Percentiles rank a stretch among this genome's conserved stretches.
Evolutionary conservation across 805 yeast genomes (phyloP).

Genomic region (Sporopachydermia quercuum): DNA sequence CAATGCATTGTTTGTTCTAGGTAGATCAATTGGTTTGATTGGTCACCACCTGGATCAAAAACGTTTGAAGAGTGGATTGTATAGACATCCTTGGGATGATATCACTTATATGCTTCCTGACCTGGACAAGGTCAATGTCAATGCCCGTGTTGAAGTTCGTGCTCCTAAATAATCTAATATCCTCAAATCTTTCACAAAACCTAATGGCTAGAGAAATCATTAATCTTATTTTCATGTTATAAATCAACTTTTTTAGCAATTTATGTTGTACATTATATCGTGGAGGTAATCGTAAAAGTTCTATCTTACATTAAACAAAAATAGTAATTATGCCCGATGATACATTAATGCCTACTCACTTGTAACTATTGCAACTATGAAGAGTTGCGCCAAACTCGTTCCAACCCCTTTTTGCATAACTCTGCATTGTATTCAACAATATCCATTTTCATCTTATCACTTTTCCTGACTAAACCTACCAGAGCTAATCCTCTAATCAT

Average conservation of each 20-base stretch:
- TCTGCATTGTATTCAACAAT: constrained; percentile 83
- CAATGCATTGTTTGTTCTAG: constrained; percentile 29
- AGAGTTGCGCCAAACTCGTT: constrained; percentile 28
- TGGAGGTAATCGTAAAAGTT: too few species aligned
- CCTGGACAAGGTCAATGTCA: constrained; percentile 19
- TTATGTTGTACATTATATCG: too few species aligned
- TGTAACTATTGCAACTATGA: constrained; percentile 1
- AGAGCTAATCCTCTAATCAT: constrained; percentile 89
- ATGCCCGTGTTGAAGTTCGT: constrained; percentile 22
- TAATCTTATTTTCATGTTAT: too few species aligned
- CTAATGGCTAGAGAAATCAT: too few species aligned
- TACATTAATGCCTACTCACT: too few species aligned
- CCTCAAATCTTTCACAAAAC: too few species aligned
- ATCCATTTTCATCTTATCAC: constrained; percentile 41
- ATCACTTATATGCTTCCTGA: constrained; percentile 26
- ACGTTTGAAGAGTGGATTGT: constrained; percentile 29
- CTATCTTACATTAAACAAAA: too few species aligned
- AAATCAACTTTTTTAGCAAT: too few species aligned
- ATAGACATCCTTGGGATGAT: constrained; percentile 34
- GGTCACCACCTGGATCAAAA: constrained; percentile 32
- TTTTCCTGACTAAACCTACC: constrained; percentile 62
- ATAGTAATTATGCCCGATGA: too few species aligned
- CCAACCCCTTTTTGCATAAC: constrained; percentile 60
- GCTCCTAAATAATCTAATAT: constrained; percentile 4
- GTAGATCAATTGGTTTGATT: constrained; percentile 30